phyloP scores from a whole-genome alignment of 352 stramenopile genomes.

The Halophytophthora batemanensis region DNA sequence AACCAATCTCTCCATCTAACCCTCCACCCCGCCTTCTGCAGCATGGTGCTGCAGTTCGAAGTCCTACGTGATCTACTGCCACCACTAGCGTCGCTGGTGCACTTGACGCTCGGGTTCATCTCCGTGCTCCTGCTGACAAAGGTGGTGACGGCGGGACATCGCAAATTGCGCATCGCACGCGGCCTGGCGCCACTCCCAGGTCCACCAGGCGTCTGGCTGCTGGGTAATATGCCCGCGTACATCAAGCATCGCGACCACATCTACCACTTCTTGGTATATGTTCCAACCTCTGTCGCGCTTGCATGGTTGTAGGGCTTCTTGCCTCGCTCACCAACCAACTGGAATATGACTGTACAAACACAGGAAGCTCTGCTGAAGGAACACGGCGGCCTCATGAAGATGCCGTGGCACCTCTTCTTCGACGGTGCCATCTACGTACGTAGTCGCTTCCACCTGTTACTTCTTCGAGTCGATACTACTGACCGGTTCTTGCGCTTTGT shows the following conservation, averaged over 20 bases:
- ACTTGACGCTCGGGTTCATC: too few species aligned
- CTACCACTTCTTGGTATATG: constrained; percentile 47
- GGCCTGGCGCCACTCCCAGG: constrained; percentile 40
- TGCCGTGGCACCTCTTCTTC: constrained; percentile 66
- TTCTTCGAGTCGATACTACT: too few species aligned
- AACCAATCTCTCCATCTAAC: too few species aligned
- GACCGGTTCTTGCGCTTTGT: not conserved
- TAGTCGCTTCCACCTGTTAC: not conserved
- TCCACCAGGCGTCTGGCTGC: constrained; percentile 37
- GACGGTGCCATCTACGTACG: constrained; percentile 57
- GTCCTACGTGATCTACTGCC: too few species aligned
- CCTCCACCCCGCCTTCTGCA: too few species aligned
- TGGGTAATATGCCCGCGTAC: constrained; percentile 55
- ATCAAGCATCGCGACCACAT: constrained; percentile 50
- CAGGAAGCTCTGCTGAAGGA: constrained; percentile 40
- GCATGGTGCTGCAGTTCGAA: too few species aligned
- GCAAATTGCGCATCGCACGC: constrained; percentile 53
- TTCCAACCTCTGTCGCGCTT: not conserved
- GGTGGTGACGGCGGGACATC: constrained; percentile 20
- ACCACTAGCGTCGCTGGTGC: too few species aligned
- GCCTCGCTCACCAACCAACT: not conserved
- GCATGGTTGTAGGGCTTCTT: not conserved
- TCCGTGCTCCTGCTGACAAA: constrained; percentile 7
- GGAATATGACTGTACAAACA: not conserved
- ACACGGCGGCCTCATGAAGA: constrained; percentile 53